Conservation (phyloP, 371 early-diverging fungal species). For the Sporodiniella umbellata region DNA sequence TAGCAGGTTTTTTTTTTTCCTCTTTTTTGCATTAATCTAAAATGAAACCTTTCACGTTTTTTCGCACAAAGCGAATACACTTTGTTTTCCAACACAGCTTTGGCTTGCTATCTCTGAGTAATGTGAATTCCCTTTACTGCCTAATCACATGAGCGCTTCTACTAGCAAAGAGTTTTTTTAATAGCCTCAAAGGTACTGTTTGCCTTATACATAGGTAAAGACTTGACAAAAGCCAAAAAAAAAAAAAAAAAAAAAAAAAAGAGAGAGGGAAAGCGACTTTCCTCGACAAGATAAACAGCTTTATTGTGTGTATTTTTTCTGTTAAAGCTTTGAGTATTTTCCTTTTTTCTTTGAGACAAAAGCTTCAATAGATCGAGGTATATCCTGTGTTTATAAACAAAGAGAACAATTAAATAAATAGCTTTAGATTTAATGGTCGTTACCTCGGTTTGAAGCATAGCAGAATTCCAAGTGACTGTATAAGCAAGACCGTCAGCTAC, state of each 20-base stretch:
- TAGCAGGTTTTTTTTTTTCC: no score
- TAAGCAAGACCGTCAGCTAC: conserved; percentile 88
- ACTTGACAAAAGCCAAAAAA: no score
- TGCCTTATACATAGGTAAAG: no score
- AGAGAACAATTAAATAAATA: background rate
- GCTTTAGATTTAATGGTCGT: background rate
- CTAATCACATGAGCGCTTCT: no score
- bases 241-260: background rate
- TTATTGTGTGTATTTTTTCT: background rate
- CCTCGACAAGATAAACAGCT: background rate
- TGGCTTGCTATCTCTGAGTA: no score
- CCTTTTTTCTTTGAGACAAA: conserved; percentile 57
- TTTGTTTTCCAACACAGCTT: no score
- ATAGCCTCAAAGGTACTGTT: no score
- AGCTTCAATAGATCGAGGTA: conserved; percentile 53
- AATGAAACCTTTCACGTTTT: no score
- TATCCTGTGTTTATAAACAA: conserved; percentile 41
- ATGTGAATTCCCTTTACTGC: no score
- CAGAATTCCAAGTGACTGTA: conserved; percentile 83
- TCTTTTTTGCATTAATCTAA: no score
- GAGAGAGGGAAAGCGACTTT: background rate
- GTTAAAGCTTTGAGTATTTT: conserved; percentile 56
- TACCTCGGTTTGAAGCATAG: conserved; percentile 77
- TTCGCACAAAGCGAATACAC: no score
- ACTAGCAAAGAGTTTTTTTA: no score